Base-by-base conservation (phyloP, 208 protist genomes). In the Vickermania ingenoplastis region DNA sequence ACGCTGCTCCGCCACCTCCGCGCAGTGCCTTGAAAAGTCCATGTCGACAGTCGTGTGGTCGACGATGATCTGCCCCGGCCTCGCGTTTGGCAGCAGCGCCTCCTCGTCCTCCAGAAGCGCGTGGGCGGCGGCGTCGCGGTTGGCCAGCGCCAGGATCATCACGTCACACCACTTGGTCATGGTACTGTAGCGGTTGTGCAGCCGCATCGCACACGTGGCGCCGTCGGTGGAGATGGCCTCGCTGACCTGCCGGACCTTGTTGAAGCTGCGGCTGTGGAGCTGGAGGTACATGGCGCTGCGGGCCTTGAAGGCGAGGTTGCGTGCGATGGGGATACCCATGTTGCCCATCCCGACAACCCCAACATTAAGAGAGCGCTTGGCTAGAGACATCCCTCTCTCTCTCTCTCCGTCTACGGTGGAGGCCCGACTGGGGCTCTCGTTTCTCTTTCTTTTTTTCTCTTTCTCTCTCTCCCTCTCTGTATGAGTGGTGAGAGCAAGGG, bases 151-250 rank as follows among this genome's bases (percentile, higher is more conserved):
- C 27, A 90, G 73, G 7, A 94, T 49, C 24, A 94, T 60, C 31
- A 94, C 67, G 65, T 94, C 87, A 59, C 87, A 91, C 84, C 87
- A 94, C 69, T 88, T 88, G n/a, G 82, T 83, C 59, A 94, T 69
- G 24, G 83, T 91, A 21, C 63, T 69, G 69, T 92, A 90, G 41
- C 79, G 71, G 53, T 89, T 64, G 69, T 94, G 87, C 26, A 92
- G 60, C 24, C 87, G 83, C 72, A 94, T 88, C 53, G 84, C 84
- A 57, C 87, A 94, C 17, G 81, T 84, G 17, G 77, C 84, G 24
- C 87, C 87, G 57, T 94, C 87, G 50, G 82, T 79, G 29, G 74
- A 69, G 55, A 94, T 73, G 73, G 88, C 82, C 29, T 91, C 80
- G 50, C 80, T 83, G 23, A 92, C 74, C 22, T 70, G 63, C 1